Conservation (phyloP, 352 stramenopile species). For the Pythium graminicola region DNA sequence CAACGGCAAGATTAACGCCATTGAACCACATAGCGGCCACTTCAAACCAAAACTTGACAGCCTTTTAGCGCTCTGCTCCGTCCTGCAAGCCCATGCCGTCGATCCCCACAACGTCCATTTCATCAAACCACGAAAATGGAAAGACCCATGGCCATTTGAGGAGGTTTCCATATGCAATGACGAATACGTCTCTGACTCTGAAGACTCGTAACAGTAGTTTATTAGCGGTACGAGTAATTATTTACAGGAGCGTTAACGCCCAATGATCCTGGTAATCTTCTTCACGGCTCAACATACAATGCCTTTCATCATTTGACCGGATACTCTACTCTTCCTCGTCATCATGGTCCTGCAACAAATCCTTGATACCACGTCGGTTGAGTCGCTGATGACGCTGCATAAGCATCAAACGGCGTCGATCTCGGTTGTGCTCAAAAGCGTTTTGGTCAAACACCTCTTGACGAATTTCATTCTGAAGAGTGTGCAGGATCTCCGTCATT, state of each 20-base stretch:
- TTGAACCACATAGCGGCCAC: constrained; percentile 71
- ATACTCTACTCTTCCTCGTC: constrained; percentile 4
- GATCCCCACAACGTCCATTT: constrained; percentile 42
- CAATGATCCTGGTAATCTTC: background rate
- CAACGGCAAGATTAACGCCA: constrained; percentile 43
- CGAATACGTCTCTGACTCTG: constrained; percentile 12
- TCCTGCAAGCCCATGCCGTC: constrained; percentile 34
- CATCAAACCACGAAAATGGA: constrained; percentile 67
- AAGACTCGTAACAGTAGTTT: constrained; percentile 12
- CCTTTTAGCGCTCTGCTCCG: constrained; percentile 34
- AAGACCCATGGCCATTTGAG: constrained; percentile 42
- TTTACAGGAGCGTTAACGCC: constrained; percentile 3
- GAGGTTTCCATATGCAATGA: constrained; percentile 10
- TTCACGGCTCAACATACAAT: background rate
- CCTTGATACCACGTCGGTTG: constrained; percentile 58
- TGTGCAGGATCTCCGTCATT: constrained; percentile 73
- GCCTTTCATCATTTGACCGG: background rate
- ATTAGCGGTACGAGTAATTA: constrained; percentile 3
- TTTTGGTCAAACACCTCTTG: constrained; percentile 68
- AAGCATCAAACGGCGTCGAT: constrained; percentile 60
- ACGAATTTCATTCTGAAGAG: constrained; percentile 66
- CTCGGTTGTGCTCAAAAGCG: constrained; percentile 47
- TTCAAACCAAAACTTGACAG: constrained; percentile 58
- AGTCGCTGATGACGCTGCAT: constrained; percentile 73
- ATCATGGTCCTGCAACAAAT: constrained; percentile 33